These are phyloP conservation scores for Myriosclerotinia curreyana DNA, from an alignment of 2,329 filamentous ascomycete genomes.

Conservation along the genomic window DNA sequence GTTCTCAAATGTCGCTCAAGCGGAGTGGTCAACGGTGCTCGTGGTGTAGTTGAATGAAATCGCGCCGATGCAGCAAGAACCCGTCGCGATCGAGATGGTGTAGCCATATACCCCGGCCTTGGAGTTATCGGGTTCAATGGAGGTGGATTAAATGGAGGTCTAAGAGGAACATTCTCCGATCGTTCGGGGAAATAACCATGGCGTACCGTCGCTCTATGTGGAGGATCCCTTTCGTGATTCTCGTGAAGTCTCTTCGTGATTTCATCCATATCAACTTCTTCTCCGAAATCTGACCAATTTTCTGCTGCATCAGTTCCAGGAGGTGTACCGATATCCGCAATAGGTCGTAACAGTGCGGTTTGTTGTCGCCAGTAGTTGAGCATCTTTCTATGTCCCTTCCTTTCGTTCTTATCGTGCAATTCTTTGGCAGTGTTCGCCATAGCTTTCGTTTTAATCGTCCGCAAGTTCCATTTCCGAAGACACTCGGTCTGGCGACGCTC, in stretches of 20 bases:
- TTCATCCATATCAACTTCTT: constrained; percentile 32
- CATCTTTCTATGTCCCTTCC: constrained; percentile 38
- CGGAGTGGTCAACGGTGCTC: constrained; percentile 45
- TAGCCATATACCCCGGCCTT: constrained; percentile 29
- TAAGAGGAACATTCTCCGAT: too few relatives aligned
- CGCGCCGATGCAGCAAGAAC: constrained; percentile 43
- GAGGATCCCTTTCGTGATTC: constrained; percentile 25
- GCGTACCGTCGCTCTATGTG: not conserved
- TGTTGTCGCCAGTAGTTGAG: constrained; percentile 39
- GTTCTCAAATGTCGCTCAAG: constrained; percentile 42
- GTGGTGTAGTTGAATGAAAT: constrained; percentile 45
- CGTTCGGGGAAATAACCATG: too few relatives aligned
- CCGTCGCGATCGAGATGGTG: constrained; percentile 38
- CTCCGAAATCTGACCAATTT: constrained; percentile 37
- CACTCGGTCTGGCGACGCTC: constrained; percentile 32
- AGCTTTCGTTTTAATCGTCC: constrained; percentile 33
- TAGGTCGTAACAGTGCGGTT: constrained; percentile 29
- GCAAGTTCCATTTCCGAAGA: constrained; percentile 38
- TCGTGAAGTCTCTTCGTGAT: constrained; percentile 30
- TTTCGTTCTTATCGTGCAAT: constrained; percentile 37
- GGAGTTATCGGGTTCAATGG: constrained; percentile 24
- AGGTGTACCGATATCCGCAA: constrained; percentile 18
- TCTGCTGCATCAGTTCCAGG: constrained; percentile 30
- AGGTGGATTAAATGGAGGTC: not conserved
- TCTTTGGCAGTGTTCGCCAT: constrained; percentile 35